phyloP scores from a whole-genome alignment of 2,329 filamentous ascomycete species.

The Aspergillus sp. region DNA sequence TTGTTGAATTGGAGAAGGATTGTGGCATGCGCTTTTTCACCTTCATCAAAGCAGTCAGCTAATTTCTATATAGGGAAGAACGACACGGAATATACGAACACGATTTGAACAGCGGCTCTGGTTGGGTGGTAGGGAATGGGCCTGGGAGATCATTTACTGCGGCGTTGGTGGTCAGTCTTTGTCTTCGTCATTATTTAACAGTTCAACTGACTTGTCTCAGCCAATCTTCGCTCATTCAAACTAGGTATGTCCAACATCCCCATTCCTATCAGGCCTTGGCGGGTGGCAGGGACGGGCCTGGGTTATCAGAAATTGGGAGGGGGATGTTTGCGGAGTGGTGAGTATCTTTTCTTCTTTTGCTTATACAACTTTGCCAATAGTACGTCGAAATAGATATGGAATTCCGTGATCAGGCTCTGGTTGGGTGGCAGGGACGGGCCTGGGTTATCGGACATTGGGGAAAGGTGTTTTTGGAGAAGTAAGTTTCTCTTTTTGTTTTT shows the following conservation, averaged over 20 bases:
- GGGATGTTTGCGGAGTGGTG: not conserved
- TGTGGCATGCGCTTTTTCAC: no score
- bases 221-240: not conserved
- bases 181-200: no score
- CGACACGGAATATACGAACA: no score
- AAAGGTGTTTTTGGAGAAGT: no score
- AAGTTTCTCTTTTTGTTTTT: no score
- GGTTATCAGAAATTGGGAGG: not conserved
- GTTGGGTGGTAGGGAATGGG: slow-evolving; percentile 7
- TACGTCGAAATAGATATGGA: no score
- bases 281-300: not conserved
- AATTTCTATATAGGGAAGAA: no score
- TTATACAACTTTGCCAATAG: not conserved
- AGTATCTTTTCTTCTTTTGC: not conserved
- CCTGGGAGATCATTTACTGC: slow-evolving; percentile 1
- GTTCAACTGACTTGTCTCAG: no score
- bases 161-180: not conserved
- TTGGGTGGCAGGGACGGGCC: no score
- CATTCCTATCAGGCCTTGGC: not conserved
- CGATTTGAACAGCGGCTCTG: not conserved
- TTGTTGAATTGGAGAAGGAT: no score
- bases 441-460: no score
- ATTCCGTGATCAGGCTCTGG: not conserved
- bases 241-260: not conserved
- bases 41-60: not conserved